Base-by-base conservation (phyloP, 768 basidiomycete species). In the Naganishia antarctica region DNA sequence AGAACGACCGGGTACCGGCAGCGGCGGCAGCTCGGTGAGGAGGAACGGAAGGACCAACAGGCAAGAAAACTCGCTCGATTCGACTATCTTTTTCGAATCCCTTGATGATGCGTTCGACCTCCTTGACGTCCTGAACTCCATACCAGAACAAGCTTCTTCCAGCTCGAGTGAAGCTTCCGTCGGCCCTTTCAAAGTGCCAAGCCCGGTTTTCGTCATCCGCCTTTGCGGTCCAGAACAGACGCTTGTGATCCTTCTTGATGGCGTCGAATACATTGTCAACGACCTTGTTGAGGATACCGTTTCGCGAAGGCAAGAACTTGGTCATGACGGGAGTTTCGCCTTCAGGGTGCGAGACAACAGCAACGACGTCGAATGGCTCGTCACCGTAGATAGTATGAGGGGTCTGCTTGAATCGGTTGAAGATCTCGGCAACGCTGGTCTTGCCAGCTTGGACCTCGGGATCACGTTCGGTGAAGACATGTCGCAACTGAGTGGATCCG, bases 121-220 rank as follows among this genome's bases (percentile, higher is more conserved):
- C 93, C 60, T 84, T 84, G 28, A 94, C 85, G 71, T 93, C 90
- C 67, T 87, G 86, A 28, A 98, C 82, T 46, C 96, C 96, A 74
- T 94, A 98, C 94, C 96, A 99, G 84, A 96, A 98, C 73, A 99
- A 79, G 73, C 87, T 92, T 79, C 86, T 86, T 21, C 94, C 93
- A 18, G 90, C 90, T 41, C 96, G 83, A 18, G 92, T 94, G 81
- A 99, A 99, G 78, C 89, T 91, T 0, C 96, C 96, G 70, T 98
- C 93, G 0, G 96, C 91, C 61, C 92, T 86, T 81, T 99, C 94
- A 72, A 97, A 99, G 80, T 99, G 94, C 96, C 96, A 99, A 3
- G 87, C 84, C 43, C 93, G 86, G 79, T 96, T 93, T 80, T 98
- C 94, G 76, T 98, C 94, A 69, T 97, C 92, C 4, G 87, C 87